Base-by-base conservation (phyloP, 306 rosid species). In the Cajanus cajan region DNA sequence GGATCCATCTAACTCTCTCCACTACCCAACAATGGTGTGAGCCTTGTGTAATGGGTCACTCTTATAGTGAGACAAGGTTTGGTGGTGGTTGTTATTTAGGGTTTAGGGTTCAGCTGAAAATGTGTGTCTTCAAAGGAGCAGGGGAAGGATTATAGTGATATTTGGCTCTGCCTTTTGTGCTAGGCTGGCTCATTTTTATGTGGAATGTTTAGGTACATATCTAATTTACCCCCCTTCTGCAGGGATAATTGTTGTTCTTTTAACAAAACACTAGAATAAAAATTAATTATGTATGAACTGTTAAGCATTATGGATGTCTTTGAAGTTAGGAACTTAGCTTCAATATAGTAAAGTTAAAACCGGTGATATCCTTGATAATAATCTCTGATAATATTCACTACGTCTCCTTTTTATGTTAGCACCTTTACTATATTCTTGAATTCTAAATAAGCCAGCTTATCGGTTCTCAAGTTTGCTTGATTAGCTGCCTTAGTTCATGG, bases 231-330 rank as follows among this genome's bases (percentile, higher is more conserved):
- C 48, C 48, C 74, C 21, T 69, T 52, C 40, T 41, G 11, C 10
- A 19, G 74, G 51, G 45, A 33, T 44, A 40, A 25, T 16, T 79
- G 48, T 68, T 67, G 5, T 71, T 73, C 74, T 31, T 33, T 62
- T 15, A 68, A 47, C 33, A 25, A 43, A 66, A 68, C 33, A 51
- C 57, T 28, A 21, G 59, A 72, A 34, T 45, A 33, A 72, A 22
- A 72, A 21, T 34, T 52, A 63, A 44, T 21, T 9, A 76, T 44
- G 8, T 50, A 24, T 41, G 7, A 82, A 51, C 57, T 31, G 4
- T 55, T 48, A 47, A 59, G 16, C 66, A 79, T 79, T 83, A 52
- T 8, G 63, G 14, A 44, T 68, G 64, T 43, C 33, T 44, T 81
- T 12, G 18, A 74, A 65, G 7, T 41, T 73, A 33, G 14, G 79